A percentile compares a stretch with the other conserved stretches of the same genome.
Evolutionary conservation across 805 yeast genomes (phyloP).

Genomic region (Wickerhamomyces sydowiorum): DNA sequence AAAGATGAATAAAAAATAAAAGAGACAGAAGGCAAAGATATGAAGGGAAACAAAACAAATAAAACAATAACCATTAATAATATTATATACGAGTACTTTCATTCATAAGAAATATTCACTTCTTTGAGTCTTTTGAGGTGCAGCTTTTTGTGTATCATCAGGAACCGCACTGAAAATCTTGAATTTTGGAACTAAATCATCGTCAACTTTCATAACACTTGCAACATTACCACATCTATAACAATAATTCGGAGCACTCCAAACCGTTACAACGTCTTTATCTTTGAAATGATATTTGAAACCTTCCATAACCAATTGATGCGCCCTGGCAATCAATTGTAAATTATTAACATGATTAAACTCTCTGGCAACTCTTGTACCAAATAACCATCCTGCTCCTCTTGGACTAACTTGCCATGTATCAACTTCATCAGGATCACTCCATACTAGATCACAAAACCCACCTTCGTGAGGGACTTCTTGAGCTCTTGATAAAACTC

Average conservation of each 20-base stretch:
- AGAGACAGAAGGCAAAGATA: neutral
- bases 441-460: slow-evolving; percentile 95
- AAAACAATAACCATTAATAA: neutral
- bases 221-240: slow-evolving; percentile 98
- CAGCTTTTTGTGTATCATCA: slow-evolving; percentile 48
- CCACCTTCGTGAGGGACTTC: slow-evolving; percentile 99
- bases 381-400: slow-evolving; percentile 98
- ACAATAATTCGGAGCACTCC: slow-evolving; percentile 98
- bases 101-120: slow-evolving; percentile 26
- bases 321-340: slow-evolving; percentile 89
- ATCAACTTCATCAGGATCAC: slow-evolving; percentile 96
- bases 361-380: slow-evolving; percentile 89
- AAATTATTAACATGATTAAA: slow-evolving; percentile 93
- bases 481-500: slow-evolving; percentile 92
- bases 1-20: too few species aligned
- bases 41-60: neutral
- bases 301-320: slow-evolving; percentile 98
- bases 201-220: slow-evolving; percentile 94
- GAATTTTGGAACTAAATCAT: slow-evolving; percentile 80
- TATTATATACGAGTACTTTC: neutral
- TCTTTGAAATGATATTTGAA: slow-evolving; percentile 95
- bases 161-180: slow-evolving; percentile 95
- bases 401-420: slow-evolving; percentile 98
- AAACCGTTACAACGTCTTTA: slow-evolving; percentile 93
- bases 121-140: slow-evolving; percentile 28